Percentiles rank a stretch among this genome's conserved stretches.
These are phyloP conservation scores for Balakata baccata DNA, from an alignment of 345 rosid species.

Conservation along the genomic window DNA sequence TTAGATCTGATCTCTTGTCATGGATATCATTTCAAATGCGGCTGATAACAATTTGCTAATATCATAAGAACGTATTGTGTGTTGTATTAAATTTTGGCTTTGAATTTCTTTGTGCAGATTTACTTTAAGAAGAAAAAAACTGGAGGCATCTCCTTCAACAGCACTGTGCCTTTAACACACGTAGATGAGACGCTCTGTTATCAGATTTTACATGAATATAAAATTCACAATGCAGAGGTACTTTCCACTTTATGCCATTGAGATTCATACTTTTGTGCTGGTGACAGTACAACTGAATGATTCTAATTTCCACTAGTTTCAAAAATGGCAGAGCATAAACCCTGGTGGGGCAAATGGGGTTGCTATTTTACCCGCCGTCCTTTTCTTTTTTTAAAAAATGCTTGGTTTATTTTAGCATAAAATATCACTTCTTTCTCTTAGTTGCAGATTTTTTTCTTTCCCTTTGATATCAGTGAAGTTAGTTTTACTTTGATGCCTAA, in stretches of 20 bases:
- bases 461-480: neutral
- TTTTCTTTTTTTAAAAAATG: too few relatives aligned
- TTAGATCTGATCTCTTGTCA: neutral
- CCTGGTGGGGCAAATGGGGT: neutral
- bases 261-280: neutral
- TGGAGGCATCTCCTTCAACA: slow-evolving; percentile 97
- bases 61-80: neutral
- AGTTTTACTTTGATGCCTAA: neutral
- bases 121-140: slow-evolving; percentile 95
- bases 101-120: slow-evolving; percentile 49
- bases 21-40: neutral
- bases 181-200: slow-evolving; percentile 98
- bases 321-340: neutral
- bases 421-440: neutral
- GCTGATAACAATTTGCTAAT: neutral
- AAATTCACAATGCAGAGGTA: slow-evolving; percentile 99
- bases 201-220: slow-evolving; percentile 96
- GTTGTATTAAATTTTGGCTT: slow-evolving; percentile 16
- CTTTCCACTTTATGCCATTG: slow-evolving; percentile 8
- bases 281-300: neutral
- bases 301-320: neutral
- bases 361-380: too few relatives aligned
- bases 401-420: neutral
- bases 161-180: slow-evolving; percentile 78
- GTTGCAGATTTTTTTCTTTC: neutral